Evolutionary conservation across 176 grass and related monocot species (phyloP), one percentile per base, ranked within the genome.

Genomic region (Carex cristatella): DNA sequence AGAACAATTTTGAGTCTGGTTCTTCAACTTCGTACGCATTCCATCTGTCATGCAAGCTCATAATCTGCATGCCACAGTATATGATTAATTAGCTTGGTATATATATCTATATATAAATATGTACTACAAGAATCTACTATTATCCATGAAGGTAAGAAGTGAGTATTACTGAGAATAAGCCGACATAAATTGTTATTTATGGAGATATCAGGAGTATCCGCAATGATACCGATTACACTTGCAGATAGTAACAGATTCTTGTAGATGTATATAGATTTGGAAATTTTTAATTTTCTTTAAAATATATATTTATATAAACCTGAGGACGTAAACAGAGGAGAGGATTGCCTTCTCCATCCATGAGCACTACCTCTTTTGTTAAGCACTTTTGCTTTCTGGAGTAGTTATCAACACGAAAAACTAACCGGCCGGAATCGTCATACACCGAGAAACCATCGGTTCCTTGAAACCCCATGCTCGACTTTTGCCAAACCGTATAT

Each of bases 391-490:
- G 70, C 31, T 76, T 84, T 62, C 91, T 87, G 0, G 94, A 88
- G 77, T 97, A 97, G 84, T 97, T 93, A 83, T 97, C 91, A 30
- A 97, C 91, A 81, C 94, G 65, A 69, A 69, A 69, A 69, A 30
- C 65, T 30, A 30, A 69, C 65, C 62, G 30, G 5, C 2, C 3
- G 4, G 86, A 65, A 35, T 35, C 81, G 80, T 88, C 86, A 55
- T 88, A 84, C 23, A 84, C 86, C 30, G 48, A 88, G 86, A 88
- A 88, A 32, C 86, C 86, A 44, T 88, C 90, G 12, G 87, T 84
- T 49, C 86, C 71, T 35, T 84, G 70, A 40, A 88, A 84, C 0
- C 77, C 86, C 86, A 88, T 84, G 73, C 71, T 88, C 4, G 90
- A 88, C 44, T 75, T 13, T 79, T 84, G 83, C 86, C 86, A 88